These are phyloP conservation scores for Ceratocystis eucalypticola DNA, from an alignment of 2,329 filamentous ascomycete genomes.

Conservation along the genomic window DNA sequence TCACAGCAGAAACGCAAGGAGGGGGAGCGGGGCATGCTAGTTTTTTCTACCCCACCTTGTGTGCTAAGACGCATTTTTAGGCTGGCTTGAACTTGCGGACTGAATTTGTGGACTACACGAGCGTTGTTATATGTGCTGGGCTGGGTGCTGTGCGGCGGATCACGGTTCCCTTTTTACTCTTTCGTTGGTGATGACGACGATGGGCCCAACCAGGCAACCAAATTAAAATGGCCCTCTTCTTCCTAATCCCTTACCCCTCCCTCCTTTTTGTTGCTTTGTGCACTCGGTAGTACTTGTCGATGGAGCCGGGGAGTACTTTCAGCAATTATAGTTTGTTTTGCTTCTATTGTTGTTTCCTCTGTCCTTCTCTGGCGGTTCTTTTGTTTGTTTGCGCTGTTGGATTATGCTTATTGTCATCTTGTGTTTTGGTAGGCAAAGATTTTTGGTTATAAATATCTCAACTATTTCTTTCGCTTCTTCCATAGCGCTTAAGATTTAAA, in stretches of 20 bases:
- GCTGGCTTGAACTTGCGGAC: too few species aligned
- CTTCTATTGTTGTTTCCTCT: background rate
- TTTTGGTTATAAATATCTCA: background rate
- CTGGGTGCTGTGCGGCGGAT: too few species aligned
- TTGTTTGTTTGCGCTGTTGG: background rate
- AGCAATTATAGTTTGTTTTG: background rate
- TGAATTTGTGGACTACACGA: too few species aligned
- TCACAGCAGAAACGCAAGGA: background rate
- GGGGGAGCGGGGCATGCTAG: background rate
- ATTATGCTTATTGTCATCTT: conserved; percentile 8
- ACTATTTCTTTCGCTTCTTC: background rate
- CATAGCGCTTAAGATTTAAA: background rate
- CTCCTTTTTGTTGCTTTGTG: background rate
- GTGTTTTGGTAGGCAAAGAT: background rate
- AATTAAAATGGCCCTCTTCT: background rate
- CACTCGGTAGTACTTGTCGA: background rate
- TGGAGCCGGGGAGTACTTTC: background rate
- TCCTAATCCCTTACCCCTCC: background rate
- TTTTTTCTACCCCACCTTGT: background rate
- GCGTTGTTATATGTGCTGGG: too few species aligned
- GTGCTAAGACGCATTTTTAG: background rate
- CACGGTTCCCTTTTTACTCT: background rate
- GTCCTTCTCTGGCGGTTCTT: background rate
- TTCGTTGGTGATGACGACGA: background rate
- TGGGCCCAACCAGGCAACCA: background rate